Evolutionary conservation across 2,329 filamentous ascomycete genomes (phyloP).

Genomic region (Pseudogymnoascus sp.): DNA sequence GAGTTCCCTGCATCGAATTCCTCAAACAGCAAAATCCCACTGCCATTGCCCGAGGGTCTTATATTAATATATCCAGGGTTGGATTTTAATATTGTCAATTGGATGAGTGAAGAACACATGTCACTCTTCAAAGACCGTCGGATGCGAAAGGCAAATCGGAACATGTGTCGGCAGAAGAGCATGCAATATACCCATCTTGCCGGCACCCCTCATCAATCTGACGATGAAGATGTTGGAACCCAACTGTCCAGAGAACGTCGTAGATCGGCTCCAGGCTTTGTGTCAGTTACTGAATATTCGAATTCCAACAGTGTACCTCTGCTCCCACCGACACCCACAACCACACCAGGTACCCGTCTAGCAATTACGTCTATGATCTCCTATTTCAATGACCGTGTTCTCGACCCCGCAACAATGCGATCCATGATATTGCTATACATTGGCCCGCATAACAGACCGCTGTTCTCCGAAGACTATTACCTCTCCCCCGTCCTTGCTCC

Average conservation of each 20-base stretch:
- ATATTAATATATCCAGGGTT: slow-evolving; percentile 82
- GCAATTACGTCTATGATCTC: slow-evolving; percentile 97
- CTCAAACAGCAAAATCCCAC: slow-evolving; percentile 45
- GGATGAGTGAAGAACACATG: slow-evolving; percentile 99
- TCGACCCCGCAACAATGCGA: slow-evolving; percentile 97
- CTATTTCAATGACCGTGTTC: slow-evolving; percentile 90
- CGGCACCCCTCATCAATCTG: slow-evolving; percentile 72
- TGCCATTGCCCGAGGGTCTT: slow-evolving; percentile 71
- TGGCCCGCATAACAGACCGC: slow-evolving; percentile 83
- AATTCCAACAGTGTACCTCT: neutral
- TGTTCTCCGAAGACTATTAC: slow-evolving; percentile 85
- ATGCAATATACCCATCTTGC: slow-evolving; percentile 81
- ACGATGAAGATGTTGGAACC: slow-evolving; percentile 53
- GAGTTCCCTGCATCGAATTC: no score
- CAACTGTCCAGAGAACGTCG: neutral
- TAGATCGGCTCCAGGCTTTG: neutral
- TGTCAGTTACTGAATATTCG: neutral
- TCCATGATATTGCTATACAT: slow-evolving; percentile 99
- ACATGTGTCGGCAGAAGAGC: slow-evolving; percentile 73
- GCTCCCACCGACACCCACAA: neutral
- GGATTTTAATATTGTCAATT: slow-evolving; percentile 96
- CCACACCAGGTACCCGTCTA: slow-evolving; percentile 53
- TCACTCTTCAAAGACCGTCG: slow-evolving; percentile 78
- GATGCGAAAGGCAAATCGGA: slow-evolving; percentile 66
- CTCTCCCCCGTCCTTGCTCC: slow-evolving; percentile 86